phyloP scores from a whole-genome alignment of 78 protist genomes.

The Cavenderia fasciculata region DNA sequence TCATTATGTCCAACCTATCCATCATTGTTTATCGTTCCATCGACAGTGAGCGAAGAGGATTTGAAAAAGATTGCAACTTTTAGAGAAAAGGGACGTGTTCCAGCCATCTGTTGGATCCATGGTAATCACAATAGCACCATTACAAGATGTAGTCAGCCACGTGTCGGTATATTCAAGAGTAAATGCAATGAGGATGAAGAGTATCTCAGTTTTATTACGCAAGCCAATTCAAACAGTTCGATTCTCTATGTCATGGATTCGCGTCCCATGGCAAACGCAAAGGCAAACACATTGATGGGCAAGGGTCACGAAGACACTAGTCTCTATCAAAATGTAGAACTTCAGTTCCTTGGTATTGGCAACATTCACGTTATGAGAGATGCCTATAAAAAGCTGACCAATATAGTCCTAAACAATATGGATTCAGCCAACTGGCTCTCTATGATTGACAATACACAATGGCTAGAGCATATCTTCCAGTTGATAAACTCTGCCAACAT shows the following conservation, averaged over 20 bases:
- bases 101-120: conserved; percentile 87
- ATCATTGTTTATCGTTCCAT: conserved; percentile 79
- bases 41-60: conserved; percentile 54
- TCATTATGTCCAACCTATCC: conserved; percentile 89
- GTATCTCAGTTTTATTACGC: conserved; percentile 21
- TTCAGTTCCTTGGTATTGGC: conserved; percentile 75
- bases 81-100: conserved; percentile 88
- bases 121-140: conserved; percentile 70
- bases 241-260: conserved; percentile 88
- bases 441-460: conserved; percentile 62
- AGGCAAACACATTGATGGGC: conserved; percentile 84
- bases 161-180: conserved; percentile 70
- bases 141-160: conserved; percentile 81
- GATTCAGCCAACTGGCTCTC: conserved; percentile 72
- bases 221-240: conserved; percentile 70
- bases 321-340: conserved; percentile 74
- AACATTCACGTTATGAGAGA: conserved; percentile 94
- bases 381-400: conserved; percentile 30
- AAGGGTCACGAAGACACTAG: conserved; percentile 88
- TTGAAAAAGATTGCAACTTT: conserved; percentile 29
- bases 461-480: conserved; percentile 78
- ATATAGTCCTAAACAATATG: neutral
- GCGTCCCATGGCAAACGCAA: conserved; percentile 90
- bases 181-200: conserved; percentile 69
- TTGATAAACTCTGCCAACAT: conserved; percentile 54